phyloP scores from a whole-genome alignment of 306 rosid genomes.

The Prunus dulcis region DNA sequence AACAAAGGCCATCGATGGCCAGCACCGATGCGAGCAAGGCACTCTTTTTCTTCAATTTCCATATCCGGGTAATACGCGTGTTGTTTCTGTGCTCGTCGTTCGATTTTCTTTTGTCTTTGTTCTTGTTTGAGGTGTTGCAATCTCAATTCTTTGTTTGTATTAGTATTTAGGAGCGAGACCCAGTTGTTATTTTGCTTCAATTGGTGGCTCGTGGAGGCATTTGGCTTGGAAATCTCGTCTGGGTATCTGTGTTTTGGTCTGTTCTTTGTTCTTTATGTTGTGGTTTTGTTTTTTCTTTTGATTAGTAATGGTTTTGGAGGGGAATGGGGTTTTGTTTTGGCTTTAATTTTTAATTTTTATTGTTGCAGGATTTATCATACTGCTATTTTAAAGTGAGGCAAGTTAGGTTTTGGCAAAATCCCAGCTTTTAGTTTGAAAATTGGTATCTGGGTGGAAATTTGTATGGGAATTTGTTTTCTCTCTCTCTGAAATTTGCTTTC shows the following conservation, averaged over 20 bases:
- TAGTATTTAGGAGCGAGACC: constrained; percentile 18
- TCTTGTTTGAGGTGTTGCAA: constrained; percentile 6
- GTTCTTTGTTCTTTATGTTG: constrained; percentile 25
- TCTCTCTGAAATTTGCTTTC: constrained; percentile 9
- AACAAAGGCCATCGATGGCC: constrained; percentile 34
- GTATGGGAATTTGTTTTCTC: background rate
- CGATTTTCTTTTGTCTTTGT: constrained; percentile 23
- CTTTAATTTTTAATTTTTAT: background rate
- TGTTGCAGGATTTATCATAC: constrained; percentile 24
- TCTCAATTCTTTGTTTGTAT: constrained; percentile 14
- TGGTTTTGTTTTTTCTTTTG: constrained; percentile 40
- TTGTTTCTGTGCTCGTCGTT: constrained; percentile 34
- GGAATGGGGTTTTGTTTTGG: constrained; percentile 32
- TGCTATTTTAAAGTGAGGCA: constrained; percentile 20
- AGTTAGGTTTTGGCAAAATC: constrained; percentile 9
- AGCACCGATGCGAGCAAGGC: constrained; percentile 38
- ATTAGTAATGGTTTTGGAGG: constrained; percentile 36
- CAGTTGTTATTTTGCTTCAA: constrained; percentile 19
- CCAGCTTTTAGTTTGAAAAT: constrained; percentile 9
- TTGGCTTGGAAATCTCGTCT: constrained; percentile 43
- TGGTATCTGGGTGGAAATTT: constrained; percentile 24
- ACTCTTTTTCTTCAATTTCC: constrained; percentile 40
- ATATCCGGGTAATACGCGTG: constrained; percentile 31
- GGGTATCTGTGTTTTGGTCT: constrained; percentile 46
- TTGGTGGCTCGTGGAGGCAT: constrained; percentile 33